Evolutionary conservation across 345 rosid genomes (phyloP).

Genomic region (Odontarrhena argentea): DNA sequence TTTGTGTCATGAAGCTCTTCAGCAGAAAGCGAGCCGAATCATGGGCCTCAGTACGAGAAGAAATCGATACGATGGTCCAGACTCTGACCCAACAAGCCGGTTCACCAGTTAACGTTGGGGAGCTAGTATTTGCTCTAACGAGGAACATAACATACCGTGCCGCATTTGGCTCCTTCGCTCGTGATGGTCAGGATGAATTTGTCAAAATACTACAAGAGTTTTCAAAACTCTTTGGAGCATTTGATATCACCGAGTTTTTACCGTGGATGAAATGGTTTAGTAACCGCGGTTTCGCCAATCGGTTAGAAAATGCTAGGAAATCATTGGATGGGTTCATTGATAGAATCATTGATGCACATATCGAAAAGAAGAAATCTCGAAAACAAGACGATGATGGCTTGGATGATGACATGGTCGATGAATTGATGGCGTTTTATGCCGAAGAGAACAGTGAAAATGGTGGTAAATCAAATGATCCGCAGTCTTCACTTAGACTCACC

Average conservation of each 20-base stretch:
- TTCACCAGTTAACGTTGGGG: slow-evolving; percentile 61
- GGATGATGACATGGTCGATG: slow-evolving; percentile 84
- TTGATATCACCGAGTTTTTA: slow-evolving; percentile 70
- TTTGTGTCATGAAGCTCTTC: slow-evolving; percentile 79
- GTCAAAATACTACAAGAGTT: slow-evolving; percentile 78
- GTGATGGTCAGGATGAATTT: slow-evolving; percentile 70
- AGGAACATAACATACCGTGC: slow-evolving; percentile 74
- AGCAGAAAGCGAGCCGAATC: slow-evolving; percentile 86
- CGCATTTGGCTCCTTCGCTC: slow-evolving; percentile 71
- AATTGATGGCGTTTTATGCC: slow-evolving; percentile 67
- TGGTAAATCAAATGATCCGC: slow-evolving; percentile 45
- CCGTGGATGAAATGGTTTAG: slow-evolving; percentile 76
- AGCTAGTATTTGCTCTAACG: slow-evolving; percentile 64
- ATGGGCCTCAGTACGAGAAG: slow-evolving; percentile 87
- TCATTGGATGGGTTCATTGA: slow-evolving; percentile 77
- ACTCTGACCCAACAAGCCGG: slow-evolving; percentile 48
- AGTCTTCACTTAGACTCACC: slow-evolving; percentile 57
- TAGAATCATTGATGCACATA: slow-evolving; percentile 68
- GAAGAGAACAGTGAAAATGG: slow-evolving; percentile 49
- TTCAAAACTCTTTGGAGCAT: slow-evolving; percentile 87
- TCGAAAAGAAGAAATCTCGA: slow-evolving; percentile 42
- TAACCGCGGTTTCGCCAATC: slow-evolving; percentile 47
- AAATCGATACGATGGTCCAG: slow-evolving; percentile 54
- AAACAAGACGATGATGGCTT: slow-evolving; percentile 23
- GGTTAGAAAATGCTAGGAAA: slow-evolving; percentile 63